Evolutionary conservation across 768 basidiomycete genomes (phyloP).

Genomic region (Neoboletus subvelutipes): DNA sequence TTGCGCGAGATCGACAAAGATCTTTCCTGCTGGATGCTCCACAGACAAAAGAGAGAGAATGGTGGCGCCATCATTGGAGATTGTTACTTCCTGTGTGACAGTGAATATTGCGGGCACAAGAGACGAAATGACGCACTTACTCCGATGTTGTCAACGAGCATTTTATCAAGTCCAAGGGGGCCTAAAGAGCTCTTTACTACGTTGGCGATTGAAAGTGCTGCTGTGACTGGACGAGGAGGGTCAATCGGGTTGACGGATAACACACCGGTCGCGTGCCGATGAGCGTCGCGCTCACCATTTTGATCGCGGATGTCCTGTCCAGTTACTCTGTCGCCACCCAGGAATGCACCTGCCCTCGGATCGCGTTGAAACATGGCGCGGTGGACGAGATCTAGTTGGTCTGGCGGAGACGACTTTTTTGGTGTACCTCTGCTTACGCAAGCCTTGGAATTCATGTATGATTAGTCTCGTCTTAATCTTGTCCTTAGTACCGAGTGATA

Average conservation of each 20-base stretch:
- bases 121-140: conserved; percentile 44
- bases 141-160: conserved; percentile 98
- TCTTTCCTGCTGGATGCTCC: conserved; percentile 94
- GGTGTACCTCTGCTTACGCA: conserved; percentile 23
- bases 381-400: conserved; percentile 5
- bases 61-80: conserved; percentile 99
- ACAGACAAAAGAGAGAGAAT: conserved; percentile 92
- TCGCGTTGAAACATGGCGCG: conserved; percentile 82
- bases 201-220: conserved; percentile 95
- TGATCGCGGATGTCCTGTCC: conserved; percentile 97
- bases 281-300: conserved; percentile 63
- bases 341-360: conserved; percentile 86
- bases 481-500: not conserved
- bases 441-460: not conserved
- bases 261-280: not conserved
- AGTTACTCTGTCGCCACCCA: conserved; percentile 90
- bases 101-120: conserved; percentile 7
- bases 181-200: conserved; percentile 96
- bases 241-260: not conserved
- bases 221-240: conserved; percentile 62
- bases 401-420: not conserved
- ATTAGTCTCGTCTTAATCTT: too few species aligned
- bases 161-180: conserved; percentile 92
- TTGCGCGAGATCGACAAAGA: conserved; percentile 97
- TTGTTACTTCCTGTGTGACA: conserved; percentile 84